phyloP scores from a whole-genome alignment of 345 rosid species.

The Eucalyptus sp. region DNA sequence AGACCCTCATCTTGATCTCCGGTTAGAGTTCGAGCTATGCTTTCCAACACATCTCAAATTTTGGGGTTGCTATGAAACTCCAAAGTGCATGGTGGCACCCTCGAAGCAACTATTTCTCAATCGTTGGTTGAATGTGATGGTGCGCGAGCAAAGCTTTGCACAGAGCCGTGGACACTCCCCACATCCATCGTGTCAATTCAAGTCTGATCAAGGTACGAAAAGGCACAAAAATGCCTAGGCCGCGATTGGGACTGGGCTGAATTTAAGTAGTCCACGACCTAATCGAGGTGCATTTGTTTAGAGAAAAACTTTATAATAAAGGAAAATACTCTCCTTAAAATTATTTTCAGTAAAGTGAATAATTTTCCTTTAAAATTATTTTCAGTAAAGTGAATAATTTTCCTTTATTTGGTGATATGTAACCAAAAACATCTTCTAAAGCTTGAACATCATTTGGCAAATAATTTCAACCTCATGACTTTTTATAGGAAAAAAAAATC shows the following conservation, averaged over 20 bases:
- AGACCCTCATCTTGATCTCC: not conserved
- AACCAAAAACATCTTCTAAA: too few relatives aligned
- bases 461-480: too few relatives aligned
- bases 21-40: not conserved
- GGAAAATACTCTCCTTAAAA: too few relatives aligned
- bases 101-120: not conserved
- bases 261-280: accelerated
- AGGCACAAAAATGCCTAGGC: not conserved
- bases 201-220: not conserved
- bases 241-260: not conserved
- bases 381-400: too few relatives aligned
- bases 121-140: not conserved
- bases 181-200: not conserved
- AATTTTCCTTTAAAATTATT: accelerated
- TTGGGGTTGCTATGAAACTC: not conserved
- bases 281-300: too few relatives aligned
- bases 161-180: not conserved
- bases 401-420: too few relatives aligned
- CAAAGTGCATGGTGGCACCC: not conserved
- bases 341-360: too few relatives aligned
- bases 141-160: not conserved
- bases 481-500: too few relatives aligned
- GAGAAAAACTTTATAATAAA: too few relatives aligned
- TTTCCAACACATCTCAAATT: not conserved
- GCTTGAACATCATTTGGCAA: too few relatives aligned